These are phyloP conservation scores for Saccharomyces hybrid DNA, from an alignment of 1,139 yeast species.

Conservation along the genomic window DNA sequence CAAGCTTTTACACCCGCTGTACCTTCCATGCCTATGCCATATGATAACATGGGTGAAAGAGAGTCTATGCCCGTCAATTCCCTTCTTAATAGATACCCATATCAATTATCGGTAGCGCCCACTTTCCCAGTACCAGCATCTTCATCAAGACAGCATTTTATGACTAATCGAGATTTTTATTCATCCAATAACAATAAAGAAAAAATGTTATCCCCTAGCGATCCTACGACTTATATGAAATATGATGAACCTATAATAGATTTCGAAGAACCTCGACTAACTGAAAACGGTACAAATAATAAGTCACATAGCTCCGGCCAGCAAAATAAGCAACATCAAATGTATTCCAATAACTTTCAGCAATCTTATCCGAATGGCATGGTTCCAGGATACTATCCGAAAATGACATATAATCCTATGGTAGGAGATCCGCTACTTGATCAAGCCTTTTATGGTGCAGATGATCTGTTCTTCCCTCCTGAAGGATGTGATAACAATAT, in stretches of 20 bases:
- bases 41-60: neutral
- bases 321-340: neutral
- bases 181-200: neutral
- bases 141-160: constrained; percentile 1
- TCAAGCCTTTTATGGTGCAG: neutral
- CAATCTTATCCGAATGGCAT: neutral
- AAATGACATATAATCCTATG: neutral
- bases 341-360: neutral
- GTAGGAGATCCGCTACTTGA: neutral
- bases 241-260: neutral
- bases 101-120: neutral
- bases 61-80: neutral
- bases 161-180: constrained; percentile 7
- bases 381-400: neutral
- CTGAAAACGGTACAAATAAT: neutral
- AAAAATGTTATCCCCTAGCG: neutral
- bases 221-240: neutral
- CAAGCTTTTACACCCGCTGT: neutral
- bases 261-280: neutral
- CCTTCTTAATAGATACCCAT: neutral
- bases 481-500: neutral
- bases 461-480: neutral
- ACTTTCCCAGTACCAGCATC: neutral
- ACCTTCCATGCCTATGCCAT: neutral
- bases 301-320: neutral